Conservation (phyloP, 1,284 basidiomycete genomes). For the Serendipita sp. region DNA sequence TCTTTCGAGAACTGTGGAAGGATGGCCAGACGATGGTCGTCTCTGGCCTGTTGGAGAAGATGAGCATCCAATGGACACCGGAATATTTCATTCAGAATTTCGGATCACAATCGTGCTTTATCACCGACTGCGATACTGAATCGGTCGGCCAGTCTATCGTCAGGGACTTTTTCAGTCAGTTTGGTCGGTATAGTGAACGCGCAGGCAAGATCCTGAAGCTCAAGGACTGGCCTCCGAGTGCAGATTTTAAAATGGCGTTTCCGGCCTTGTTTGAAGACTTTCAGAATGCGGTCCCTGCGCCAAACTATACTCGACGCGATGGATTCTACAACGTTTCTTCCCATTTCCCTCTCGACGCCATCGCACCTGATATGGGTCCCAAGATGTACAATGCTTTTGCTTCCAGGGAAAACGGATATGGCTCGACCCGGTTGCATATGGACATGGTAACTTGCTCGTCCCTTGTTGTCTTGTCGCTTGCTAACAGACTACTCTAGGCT, state of each 20-base stretch:
- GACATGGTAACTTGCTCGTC: conserved; percentile 46
- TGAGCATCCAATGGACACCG: conserved; percentile 66
- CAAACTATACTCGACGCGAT: conserved; percentile 77
- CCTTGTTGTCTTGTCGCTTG: too few species aligned
- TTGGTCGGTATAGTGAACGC: conserved; percentile 51
- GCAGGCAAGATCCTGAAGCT: conserved; percentile 25
- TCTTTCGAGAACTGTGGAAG: conserved; percentile 59
- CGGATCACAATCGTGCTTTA: conserved; percentile 50
- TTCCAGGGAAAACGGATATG: conserved; percentile 50
- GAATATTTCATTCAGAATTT: conserved; percentile 63
- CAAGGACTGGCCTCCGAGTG: conserved; percentile 83
- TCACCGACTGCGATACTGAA: conserved; percentile 70
- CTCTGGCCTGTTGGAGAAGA: conserved; percentile 42
- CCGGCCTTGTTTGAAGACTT: conserved; percentile 86
- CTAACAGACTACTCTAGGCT: conserved; percentile 19
- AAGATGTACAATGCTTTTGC: conserved; percentile 41
- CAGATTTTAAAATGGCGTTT: conserved; percentile 71
- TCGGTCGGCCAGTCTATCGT: conserved; percentile 48
- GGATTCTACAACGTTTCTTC: conserved; percentile 78
- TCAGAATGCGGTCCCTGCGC: conserved; percentile 66
- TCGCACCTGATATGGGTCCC: conserved; percentile 77
- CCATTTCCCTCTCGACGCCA: conserved; percentile 72
- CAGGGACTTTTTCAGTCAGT: conserved; percentile 64
- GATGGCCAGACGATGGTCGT: conserved; percentile 66
- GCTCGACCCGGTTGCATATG: conserved; percentile 84